Percentiles rank a stretch among this genome's conserved stretches.
These are phyloP conservation scores for Sonneratia alba DNA, from an alignment of 345 rosid genomes.

Conservation along the genomic window DNA sequence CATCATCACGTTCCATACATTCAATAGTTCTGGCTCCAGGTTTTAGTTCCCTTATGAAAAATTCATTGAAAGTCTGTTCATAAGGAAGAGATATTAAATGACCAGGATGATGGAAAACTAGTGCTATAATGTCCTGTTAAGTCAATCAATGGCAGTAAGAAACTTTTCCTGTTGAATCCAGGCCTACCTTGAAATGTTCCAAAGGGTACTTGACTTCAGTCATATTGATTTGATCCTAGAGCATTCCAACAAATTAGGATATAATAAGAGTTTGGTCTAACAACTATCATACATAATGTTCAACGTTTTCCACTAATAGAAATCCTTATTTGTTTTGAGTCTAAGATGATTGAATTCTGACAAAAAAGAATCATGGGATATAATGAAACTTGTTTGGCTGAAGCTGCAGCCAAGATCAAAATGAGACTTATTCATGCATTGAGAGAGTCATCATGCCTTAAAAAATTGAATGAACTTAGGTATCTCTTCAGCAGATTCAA, in stretches of 20 bases:
- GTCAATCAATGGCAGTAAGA: background rate
- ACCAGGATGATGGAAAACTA: too few species aligned
- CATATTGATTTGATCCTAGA: constrained; percentile 88
- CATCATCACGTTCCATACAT: constrained; percentile 33
- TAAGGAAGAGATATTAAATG: background rate
- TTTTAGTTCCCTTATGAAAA: constrained; percentile 78
- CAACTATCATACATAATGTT: background rate
- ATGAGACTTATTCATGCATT: background rate
- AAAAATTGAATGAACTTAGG: constrained; percentile 59
- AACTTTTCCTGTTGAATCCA: background rate
- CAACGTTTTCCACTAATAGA: background rate
- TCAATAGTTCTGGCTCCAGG: constrained; percentile 76
- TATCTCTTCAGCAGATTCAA: constrained; percentile 72
- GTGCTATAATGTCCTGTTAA: background rate
- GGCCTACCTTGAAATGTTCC: constrained; percentile 73
- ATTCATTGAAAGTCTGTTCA: constrained; percentile 83
- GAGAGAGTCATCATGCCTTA: constrained; percentile 35
- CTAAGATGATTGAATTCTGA: background rate
- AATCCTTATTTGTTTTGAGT: background rate
- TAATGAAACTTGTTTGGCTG: background rate
- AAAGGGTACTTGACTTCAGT: constrained; percentile 79
- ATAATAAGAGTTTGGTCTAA: background rate
- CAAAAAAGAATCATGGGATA: background rate
- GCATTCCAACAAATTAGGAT: constrained; percentile 9
- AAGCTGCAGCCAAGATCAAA: background rate